Conservation (phyloP, 495 filamentous ascomycete species). For the Penicillium lividum region DNA sequence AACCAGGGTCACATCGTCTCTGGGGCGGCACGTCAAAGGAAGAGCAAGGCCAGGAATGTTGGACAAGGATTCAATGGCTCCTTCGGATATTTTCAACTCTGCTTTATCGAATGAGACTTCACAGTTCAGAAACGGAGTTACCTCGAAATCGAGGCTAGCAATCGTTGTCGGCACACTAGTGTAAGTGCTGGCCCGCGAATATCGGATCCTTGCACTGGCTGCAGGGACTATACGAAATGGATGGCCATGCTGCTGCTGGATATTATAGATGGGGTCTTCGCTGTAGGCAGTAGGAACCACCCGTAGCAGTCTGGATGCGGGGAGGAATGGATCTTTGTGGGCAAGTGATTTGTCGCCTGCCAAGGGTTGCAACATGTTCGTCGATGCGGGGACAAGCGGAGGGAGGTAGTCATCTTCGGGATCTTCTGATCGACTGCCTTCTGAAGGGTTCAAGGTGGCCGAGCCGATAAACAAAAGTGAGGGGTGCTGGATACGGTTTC, state of each 20-base stretch:
- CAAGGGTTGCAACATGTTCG: slow-evolving; percentile 81
- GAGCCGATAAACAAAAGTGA: slow-evolving; percentile 74
- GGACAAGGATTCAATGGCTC: slow-evolving; percentile 67
- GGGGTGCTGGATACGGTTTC: slow-evolving; percentile 76
- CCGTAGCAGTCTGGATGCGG: slow-evolving; percentile 74
- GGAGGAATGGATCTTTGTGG: slow-evolving; percentile 71
- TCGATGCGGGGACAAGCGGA: slow-evolving; percentile 69
- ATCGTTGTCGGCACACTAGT: slow-evolving; percentile 67
- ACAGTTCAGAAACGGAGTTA: slow-evolving; percentile 77
- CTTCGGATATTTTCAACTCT: slow-evolving; percentile 63
- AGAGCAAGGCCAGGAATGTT: slow-evolving; percentile 56
- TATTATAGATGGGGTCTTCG: slow-evolving; percentile 61
- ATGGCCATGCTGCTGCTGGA: slow-evolving; percentile 61
- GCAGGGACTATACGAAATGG: slow-evolving; percentile 74
- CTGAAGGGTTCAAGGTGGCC: slow-evolving; percentile 63
- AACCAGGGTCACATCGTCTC: slow-evolving; percentile 82
- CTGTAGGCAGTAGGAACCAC: slow-evolving; percentile 66
- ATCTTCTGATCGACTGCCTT: slow-evolving; percentile 47
- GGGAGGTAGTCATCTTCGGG: slow-evolving; percentile 74
- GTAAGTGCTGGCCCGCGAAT: slow-evolving; percentile 68
- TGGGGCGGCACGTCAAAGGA: slow-evolving; percentile 70
- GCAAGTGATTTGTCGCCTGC: slow-evolving; percentile 64
- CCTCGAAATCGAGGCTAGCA: slow-evolving; percentile 84
- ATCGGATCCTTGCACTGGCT: slow-evolving; percentile 81
- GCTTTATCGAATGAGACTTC: slow-evolving; percentile 69